Evolutionary conservation across 1,139 yeast species (phyloP).

Genomic region (Geotrichum europaeum): DNA sequence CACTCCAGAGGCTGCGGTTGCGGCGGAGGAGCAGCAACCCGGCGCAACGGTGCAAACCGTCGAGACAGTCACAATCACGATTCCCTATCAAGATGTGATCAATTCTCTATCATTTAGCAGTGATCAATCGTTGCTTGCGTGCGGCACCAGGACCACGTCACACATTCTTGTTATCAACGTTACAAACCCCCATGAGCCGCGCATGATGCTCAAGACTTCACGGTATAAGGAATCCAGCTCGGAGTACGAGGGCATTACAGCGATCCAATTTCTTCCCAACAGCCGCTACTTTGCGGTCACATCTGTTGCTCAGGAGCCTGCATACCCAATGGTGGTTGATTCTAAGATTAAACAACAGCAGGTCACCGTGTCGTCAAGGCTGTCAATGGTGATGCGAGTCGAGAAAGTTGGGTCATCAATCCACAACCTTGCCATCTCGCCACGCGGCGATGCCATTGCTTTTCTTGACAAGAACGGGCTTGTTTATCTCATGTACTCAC

Average conservation of each 20-base stretch:
- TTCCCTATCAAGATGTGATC: slow-evolving; percentile 83
- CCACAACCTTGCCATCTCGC: slow-evolving; percentile 69
- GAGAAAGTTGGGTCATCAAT: slow-evolving; percentile 80
- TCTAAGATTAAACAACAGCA: slow-evolving; percentile 42
- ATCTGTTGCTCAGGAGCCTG: slow-evolving; percentile 49
- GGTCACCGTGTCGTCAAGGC: slow-evolving; percentile 26
- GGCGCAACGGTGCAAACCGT: slow-evolving; percentile 26
- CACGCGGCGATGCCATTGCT: slow-evolving; percentile 61
- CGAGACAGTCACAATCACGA: slow-evolving; percentile 63
- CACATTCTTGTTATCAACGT: slow-evolving; percentile 71
- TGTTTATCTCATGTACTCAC: slow-evolving; percentile 63
- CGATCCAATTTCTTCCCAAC: slow-evolving; percentile 63
- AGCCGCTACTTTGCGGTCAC: slow-evolving; percentile 51
- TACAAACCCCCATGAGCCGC: slow-evolving; percentile 58
- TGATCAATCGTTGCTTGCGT: slow-evolving; percentile 62
- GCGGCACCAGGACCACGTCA: slow-evolving; percentile 80
- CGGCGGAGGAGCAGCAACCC: neutral
- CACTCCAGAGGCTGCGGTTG: neutral
- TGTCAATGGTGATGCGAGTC: slow-evolving; percentile 44
- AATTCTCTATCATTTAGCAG: slow-evolving; percentile 65
- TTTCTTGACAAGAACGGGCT: slow-evolving; percentile 73
- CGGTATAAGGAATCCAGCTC: slow-evolving; percentile 55
- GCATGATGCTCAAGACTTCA: slow-evolving; percentile 60
- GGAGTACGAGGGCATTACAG: slow-evolving; percentile 81
- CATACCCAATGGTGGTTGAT: slow-evolving; percentile 53